Base-by-base conservation (phyloP, 148 eudicot genomes). In the Silene conica region DNA sequence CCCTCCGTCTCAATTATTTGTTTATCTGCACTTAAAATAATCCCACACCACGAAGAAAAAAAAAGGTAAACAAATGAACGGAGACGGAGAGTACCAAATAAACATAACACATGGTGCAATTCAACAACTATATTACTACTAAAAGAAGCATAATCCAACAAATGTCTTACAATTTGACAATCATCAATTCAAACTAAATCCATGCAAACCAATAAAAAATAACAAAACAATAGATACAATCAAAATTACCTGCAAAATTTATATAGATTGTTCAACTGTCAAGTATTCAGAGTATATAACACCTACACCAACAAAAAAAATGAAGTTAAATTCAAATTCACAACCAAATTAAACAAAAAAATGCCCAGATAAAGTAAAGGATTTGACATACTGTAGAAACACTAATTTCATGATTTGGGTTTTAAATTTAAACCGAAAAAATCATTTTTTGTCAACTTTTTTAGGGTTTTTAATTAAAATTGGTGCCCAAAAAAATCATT, bases 131-230 rank as follows among this genome's bases (percentile, higher is more conserved):
- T 28, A 31, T 28, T 16, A 19, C 5, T 23, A 67, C 25, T 28
- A 60, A 58, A 9, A 48, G n/a, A 19, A 46, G 16, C 21, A 34
- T 41, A 25, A 70, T 45, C 79, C 48, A 75, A 57, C 72, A 75
- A 70, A 80, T 62, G 7, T 56, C 72, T 70, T 79, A 78, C 82
- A 75, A 75, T 43, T 80, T 59, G 11, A 70, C 55, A 60, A 56
- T 26, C 68, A 7, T 73, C 41, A 45, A 8, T 16, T 18, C 54
- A 43, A 65, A 69, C 70, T 62, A 68, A 70, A 64, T 46, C 43
- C 75, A 80, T 80, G 82, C 82, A 80, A 79, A 54, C 56, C 41
- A 74, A 69, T 31, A 16, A 60, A 10, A 52, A n/a, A 23, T 12
- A 14, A 15, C 20, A 63, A 0, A 63, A 18, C 56, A 2, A 14